A percentile compares a stretch with the other conserved stretches of the same genome.
phyloP scores from a whole-genome alignment of 257 asterid species.

The Eustoma russellianum region DNA sequence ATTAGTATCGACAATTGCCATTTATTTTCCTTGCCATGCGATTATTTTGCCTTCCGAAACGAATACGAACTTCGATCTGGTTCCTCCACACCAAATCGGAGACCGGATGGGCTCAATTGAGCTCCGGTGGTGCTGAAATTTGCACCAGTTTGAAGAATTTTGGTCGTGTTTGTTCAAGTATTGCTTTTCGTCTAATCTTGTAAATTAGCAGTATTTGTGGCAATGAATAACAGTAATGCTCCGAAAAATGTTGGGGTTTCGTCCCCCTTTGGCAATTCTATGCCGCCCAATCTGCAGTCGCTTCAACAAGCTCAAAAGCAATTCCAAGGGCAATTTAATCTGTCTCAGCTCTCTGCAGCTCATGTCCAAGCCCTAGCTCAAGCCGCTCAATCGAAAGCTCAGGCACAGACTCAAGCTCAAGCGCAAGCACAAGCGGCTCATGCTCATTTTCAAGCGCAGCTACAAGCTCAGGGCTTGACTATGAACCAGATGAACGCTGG shows the following conservation, averaged over 20 bases:
- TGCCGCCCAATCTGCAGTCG: slow-evolving; percentile 43
- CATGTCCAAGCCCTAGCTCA: slow-evolving; percentile 80
- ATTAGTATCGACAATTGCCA: no score
- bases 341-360: slow-evolving; percentile 62
- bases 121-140: no score
- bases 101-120: no score
- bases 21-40: no score
- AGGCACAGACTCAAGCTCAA: slow-evolving; percentile 49
- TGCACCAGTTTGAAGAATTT: no score
- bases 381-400: slow-evolving; percentile 58
- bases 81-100: no score
- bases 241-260: slow-evolving; percentile 71
- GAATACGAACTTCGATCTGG: no score
- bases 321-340: slow-evolving; percentile 62
- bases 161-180: no score
- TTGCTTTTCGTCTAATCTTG: not conserved
- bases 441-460: slow-evolving; percentile 45
- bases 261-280: slow-evolving; percentile 72
- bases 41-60: no score
- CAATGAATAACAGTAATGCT: slow-evolving; percentile 68
- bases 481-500: slow-evolving; percentile 59
- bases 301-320: slow-evolving; percentile 50
- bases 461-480: slow-evolving; percentile 85
- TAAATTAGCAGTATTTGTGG: slow-evolving; percentile 30
- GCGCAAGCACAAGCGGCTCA: slow-evolving; percentile 49